These are phyloP conservation scores for Magnolia sinica DNA, from an alignment of 164 flowering plant genomes.

Conservation along the genomic window DNA sequence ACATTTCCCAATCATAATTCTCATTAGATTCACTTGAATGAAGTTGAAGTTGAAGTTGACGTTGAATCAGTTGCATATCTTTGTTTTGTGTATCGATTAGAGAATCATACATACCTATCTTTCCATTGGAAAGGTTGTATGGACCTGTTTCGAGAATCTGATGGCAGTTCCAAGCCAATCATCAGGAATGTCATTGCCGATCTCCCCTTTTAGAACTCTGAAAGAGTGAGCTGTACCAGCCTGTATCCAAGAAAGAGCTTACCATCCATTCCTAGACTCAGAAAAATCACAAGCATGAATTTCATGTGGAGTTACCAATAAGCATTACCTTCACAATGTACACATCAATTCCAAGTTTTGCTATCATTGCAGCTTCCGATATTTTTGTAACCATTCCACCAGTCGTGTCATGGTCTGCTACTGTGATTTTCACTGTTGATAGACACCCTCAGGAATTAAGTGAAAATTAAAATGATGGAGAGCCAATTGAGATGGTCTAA, in stretches of 20 bases:
- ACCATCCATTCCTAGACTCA: background rate
- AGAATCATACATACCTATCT: background rate
- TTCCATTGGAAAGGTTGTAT: background rate
- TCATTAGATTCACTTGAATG: background rate
- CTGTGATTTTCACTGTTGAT: slow-evolving; percentile 65
- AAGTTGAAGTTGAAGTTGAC: background rate
- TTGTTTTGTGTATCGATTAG: background rate
- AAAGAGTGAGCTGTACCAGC: slow-evolving; percentile 72
- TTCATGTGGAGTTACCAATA: background rate
- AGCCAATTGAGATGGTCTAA: background rate
- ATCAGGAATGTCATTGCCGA: slow-evolving; percentile 51
- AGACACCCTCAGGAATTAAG: background rate
- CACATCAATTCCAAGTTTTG: slow-evolving; percentile 85
- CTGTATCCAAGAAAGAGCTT: slow-evolving; percentile 32
- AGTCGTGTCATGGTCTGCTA: slow-evolving; percentile 91
- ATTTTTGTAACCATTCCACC: slow-evolving; percentile 97
- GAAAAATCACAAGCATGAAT: background rate
- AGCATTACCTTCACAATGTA: slow-evolving; percentile 76
- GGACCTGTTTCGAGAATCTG: slow-evolving; percentile 25
- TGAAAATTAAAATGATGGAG: background rate
- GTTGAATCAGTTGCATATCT: background rate
- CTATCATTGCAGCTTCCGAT: slow-evolving; percentile 90
- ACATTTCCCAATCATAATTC: background rate
- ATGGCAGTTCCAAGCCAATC: slow-evolving; percentile 93
- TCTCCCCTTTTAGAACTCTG: slow-evolving; percentile 67